Conservation (phyloP, 768 basidiomycete genomes). For the Panellus pusillus region DNA sequence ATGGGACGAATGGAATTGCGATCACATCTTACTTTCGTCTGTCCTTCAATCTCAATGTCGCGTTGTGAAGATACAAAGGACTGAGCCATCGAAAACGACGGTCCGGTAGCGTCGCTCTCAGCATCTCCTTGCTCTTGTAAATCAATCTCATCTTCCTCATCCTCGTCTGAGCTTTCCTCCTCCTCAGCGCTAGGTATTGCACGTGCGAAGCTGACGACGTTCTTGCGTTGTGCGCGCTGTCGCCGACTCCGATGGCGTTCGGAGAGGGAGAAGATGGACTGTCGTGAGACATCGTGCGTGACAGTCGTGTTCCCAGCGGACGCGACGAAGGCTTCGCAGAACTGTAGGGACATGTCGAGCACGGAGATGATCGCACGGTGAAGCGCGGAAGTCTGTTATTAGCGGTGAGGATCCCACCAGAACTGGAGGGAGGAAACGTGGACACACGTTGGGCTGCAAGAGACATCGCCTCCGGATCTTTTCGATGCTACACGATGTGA, state of each 20-base stretch:
- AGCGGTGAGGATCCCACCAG: background rate
- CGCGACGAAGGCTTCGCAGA: constrained; percentile 60
- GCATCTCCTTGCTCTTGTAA: constrained; percentile 29
- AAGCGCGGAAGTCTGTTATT: constrained; percentile 56
- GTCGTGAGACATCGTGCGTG: constrained; percentile 57
- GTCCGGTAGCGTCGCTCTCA: constrained; percentile 29
- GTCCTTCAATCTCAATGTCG: too few relatives aligned
- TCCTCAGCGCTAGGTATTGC: constrained; percentile 33
- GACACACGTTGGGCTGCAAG: constrained; percentile 55
- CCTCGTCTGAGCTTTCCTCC: constrained; percentile 46
- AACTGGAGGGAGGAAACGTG: background rate
- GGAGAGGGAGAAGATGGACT: constrained; percentile 50
- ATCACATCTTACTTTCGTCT: too few relatives aligned
- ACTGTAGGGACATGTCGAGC: constrained; percentile 73
- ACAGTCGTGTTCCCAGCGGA: constrained; percentile 60
- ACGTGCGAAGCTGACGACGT: constrained; percentile 63
- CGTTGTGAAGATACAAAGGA: constrained; percentile 38
- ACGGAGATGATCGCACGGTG: constrained; percentile 67
- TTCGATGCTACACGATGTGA: constrained; percentile 46
- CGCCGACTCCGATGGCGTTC: constrained; percentile 65
- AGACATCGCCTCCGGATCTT: constrained; percentile 64
- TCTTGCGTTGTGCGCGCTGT: constrained; percentile 50
- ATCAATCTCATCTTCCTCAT: constrained; percentile 38
- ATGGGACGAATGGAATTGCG: too few relatives aligned
- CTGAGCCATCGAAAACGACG: constrained; percentile 43